Conservation (phyloP, 1,284 basidiomycete species). For the Cutaneotrichosporon sp. region DNA sequence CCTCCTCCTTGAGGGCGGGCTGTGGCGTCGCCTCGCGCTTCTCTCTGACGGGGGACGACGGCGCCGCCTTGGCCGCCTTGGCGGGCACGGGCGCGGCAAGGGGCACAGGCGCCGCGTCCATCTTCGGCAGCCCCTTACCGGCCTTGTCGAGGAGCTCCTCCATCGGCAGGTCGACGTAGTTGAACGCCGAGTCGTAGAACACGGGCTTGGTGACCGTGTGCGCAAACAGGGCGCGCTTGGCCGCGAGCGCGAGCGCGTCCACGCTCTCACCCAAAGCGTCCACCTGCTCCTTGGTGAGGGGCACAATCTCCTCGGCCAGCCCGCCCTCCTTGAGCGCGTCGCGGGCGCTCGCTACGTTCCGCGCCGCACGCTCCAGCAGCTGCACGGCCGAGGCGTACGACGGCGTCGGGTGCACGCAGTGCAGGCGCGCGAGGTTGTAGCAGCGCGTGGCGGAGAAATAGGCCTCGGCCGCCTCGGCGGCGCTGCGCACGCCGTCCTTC, state of each 20-base stretch:
- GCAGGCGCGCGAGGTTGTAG: conserved; percentile 49
- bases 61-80: conserved; percentile 7
- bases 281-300: conserved; percentile 49
- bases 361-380: conserved; percentile 38
- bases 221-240: conserved; percentile 78
- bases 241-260: conserved; percentile 58
- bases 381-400: conserved; percentile 47
- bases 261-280: conserved; percentile 61
- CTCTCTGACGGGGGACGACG: conserved; percentile 13
- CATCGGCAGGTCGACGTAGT: conserved; percentile 83
- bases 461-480: conserved; percentile 71
- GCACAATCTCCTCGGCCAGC: conserved; percentile 40
- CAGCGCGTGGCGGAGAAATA: conserved; percentile 67
- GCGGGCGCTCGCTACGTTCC: conserved; percentile 33
- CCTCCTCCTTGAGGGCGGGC: conserved; percentile 20
- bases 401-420: conserved; percentile 50
- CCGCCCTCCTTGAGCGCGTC: conserved; percentile 30
- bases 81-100: conserved; percentile 27
- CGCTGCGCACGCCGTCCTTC: conserved; percentile 73
- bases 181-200: conserved; percentile 93
- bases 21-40: conserved; percentile 39
- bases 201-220: conserved; percentile 80
- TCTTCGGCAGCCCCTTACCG: conserved; percentile 57
- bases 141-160: conserved; percentile 69
- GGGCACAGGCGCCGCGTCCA: conserved; percentile 17